Conservation (phyloP, 306 rosid genomes). For the Quillaja saponaria region DNA sequence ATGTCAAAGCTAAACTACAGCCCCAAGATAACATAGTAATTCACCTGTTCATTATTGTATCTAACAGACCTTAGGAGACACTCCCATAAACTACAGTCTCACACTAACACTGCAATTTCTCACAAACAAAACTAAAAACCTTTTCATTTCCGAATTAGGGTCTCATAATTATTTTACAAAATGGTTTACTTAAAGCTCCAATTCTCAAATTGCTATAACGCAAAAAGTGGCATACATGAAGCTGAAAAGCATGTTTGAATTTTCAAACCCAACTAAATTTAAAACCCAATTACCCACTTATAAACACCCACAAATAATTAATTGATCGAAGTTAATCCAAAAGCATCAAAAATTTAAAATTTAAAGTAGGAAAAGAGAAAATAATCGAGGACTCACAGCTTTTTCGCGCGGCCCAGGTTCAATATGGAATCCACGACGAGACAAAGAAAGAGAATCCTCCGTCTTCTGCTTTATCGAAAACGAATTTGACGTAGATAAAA, state of each 20-base stretch:
- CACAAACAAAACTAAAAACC: background rate
- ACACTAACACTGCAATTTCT: conserved; percentile 6
- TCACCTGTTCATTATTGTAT: background rate
- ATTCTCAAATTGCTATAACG: too few relatives aligned
- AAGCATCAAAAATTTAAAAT: background rate
- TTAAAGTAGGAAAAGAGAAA: background rate
- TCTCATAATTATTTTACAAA: too few relatives aligned
- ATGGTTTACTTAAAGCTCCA: too few relatives aligned
- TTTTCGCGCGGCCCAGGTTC: conserved; percentile 80
- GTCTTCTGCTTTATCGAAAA: conserved; percentile 37
- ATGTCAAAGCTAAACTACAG: background rate
- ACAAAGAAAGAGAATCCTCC: conserved; percentile 42
- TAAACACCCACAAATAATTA: too few relatives aligned
- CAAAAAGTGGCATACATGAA: too few relatives aligned
- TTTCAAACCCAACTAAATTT: too few relatives aligned
- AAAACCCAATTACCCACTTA: too few relatives aligned
- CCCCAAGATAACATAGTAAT: background rate
- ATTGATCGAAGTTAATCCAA: background rate
- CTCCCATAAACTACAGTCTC: background rate
- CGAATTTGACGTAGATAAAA: conserved; percentile 10
- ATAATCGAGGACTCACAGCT: conserved; percentile 59
- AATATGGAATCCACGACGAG: conserved; percentile 74
- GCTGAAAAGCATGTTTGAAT: too few relatives aligned
- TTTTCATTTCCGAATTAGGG: too few relatives aligned
- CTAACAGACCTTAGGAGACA: conserved; percentile 3